Evolutionary conservation across 2,329 filamentous ascomycete species (phyloP).

Genomic region (Fusarium praegraminearum): DNA sequence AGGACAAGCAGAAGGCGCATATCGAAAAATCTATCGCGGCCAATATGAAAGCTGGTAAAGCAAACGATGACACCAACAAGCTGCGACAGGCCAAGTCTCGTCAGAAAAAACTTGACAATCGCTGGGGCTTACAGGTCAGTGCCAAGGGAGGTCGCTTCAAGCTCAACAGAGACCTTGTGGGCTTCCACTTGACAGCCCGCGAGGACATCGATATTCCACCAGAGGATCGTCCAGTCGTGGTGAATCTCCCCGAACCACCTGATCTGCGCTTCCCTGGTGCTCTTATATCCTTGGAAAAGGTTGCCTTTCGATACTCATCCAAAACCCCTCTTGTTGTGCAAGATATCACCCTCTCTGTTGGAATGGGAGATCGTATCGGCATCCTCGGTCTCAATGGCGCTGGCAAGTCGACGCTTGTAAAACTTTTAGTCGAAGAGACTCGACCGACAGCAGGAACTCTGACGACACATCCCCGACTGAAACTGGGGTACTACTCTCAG

Average conservation of each 20-base stretch:
- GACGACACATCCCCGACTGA: constrained; percentile 74
- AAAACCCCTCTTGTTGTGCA: constrained; percentile 62
- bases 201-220: constrained; percentile 78
- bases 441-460: constrained; percentile 71
- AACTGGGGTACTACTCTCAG: constrained; percentile 83
- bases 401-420: constrained; percentile 84
- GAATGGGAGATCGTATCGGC: constrained; percentile 79
- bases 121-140: constrained; percentile 80
- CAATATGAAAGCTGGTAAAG: constrained; percentile 80
- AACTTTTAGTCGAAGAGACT: constrained; percentile 72
- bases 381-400: constrained; percentile 83
- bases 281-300: constrained; percentile 77
- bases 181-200: constrained; percentile 69
- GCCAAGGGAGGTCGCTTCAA: constrained; percentile 82
- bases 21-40: constrained; percentile 82
- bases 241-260: constrained; percentile 71
- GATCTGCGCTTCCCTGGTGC: constrained; percentile 81
- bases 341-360: constrained; percentile 75
- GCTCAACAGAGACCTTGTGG: constrained; percentile 78
- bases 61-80: constrained; percentile 85
- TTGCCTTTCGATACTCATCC: constrained; percentile 72
- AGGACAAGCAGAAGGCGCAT: constrained; percentile 83
- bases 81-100: constrained; percentile 86
- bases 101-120: constrained; percentile 86
- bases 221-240: constrained; percentile 69